These are phyloP conservation scores for Symbiodinium natans DNA, from an alignment of 73 alveolate species.

Conservation along the genomic window DNA sequence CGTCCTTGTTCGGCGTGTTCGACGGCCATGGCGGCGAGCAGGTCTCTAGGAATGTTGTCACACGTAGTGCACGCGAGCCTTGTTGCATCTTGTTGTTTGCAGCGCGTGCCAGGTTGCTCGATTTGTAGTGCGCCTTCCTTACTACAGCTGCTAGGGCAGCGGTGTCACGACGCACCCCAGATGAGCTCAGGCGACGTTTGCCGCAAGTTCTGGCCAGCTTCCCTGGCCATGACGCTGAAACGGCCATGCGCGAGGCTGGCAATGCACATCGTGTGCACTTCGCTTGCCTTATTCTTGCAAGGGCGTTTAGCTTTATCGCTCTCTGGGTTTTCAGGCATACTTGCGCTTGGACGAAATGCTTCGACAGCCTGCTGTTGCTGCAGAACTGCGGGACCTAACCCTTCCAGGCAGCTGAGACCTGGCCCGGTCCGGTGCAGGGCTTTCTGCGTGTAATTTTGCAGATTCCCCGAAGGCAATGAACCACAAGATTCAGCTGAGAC, in stretches of 20 bases:
- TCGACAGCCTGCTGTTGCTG: constrained; percentile 18
- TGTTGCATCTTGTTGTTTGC: background rate
- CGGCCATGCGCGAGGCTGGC: constrained; percentile 25
- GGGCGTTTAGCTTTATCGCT: background rate
- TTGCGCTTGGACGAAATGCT: constrained; percentile 58
- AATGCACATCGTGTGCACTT: background rate
- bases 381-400: constrained; percentile 36
- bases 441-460: too few species aligned
- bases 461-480: constrained; percentile 30
- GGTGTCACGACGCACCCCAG: too few species aligned
- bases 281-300: background rate
- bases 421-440: background rate
- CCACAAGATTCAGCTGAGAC: constrained; percentile 66
- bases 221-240: background rate
- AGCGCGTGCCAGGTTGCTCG: constrained; percentile 64
- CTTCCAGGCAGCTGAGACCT: background rate
- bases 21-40: constrained; percentile 92
- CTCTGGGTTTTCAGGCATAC: constrained; percentile 22
- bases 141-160: background rate
- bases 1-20: constrained; percentile 66
- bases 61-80: background rate
- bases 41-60: background rate
- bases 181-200: constrained; percentile 41
- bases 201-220: constrained; percentile 58
- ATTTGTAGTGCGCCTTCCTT: constrained; percentile 21